phyloP scores from a whole-genome alignment of 2,329 filamentous ascomycete species.

The Allantophomopsis lycopodina region DNA sequence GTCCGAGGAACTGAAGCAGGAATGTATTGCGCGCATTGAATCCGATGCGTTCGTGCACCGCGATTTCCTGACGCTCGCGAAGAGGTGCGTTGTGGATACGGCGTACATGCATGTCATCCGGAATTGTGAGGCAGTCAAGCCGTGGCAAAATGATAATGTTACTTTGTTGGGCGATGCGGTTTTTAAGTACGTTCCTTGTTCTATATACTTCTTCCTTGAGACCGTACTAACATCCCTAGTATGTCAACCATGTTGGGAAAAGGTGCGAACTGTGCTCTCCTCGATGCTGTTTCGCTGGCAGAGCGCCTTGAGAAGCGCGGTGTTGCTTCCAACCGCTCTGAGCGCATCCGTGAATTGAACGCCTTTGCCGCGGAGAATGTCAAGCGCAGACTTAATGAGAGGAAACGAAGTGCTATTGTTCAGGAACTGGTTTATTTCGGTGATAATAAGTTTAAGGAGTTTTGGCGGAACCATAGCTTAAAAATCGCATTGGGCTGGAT shows the following conservation, averaged over 20 bases:
- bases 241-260: slow-evolving; percentile 14
- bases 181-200: slow-evolving; percentile 9
- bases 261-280: slow-evolving; percentile 15
- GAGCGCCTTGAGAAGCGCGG: slow-evolving; percentile 5
- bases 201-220: too few relatives aligned
- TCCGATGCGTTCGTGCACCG: slow-evolving; percentile 7
- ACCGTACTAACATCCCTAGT: slow-evolving; percentile 4
- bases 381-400: slow-evolving; percentile 9
- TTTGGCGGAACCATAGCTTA: slow-evolving; percentile 8
- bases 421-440: slow-evolving; percentile 14
- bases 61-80: slow-evolving; percentile 7
- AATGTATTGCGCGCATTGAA: slow-evolving; percentile 8
- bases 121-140: slow-evolving; percentile 10
- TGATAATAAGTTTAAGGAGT: slow-evolving; percentile 10
- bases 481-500: slow-evolving; percentile 12
- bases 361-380: slow-evolving; percentile 10
- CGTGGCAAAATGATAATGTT: slow-evolving; percentile 10
- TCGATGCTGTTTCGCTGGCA: slow-evolving; percentile 13
- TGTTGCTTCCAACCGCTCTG: slow-evolving; percentile 2
- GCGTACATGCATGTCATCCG: slow-evolving; percentile 9
- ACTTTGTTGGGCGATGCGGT: slow-evolving; percentile 15
- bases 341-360: slow-evolving; percentile 3
- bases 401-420: slow-evolving; percentile 10
- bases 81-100: slow-evolving; percentile 9
- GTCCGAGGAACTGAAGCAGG: slow-evolving; percentile 10